Base-by-base conservation (phyloP, 164 flowering plant genomes). In the Amborella trichopoda region DNA sequence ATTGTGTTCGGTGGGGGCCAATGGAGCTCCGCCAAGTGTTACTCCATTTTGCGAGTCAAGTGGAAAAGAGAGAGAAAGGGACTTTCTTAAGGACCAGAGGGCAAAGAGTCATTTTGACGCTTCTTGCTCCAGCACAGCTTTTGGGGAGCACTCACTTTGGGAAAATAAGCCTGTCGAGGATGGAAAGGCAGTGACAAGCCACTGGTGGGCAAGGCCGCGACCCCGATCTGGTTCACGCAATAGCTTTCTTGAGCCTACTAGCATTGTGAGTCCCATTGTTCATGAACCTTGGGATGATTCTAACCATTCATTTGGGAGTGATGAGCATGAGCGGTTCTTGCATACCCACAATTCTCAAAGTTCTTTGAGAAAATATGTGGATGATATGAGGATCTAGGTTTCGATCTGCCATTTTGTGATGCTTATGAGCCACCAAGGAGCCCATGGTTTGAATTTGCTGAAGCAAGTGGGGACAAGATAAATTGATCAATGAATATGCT, bases 131-230 rank as follows among this genome's bases (percentile, higher is more conserved):
- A n/a, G n/a, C n/a, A n/a, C n/a, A n/a, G n/a, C n/a, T n/a, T n/a
- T n/a, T n/a, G n/a, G n/a, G n/a, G n/a, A n/a, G 37, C 62, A 17
- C 55, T 38, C 55, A n/a, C n/a, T n/a, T n/a, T 78, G 87, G 88
- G 62, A 55, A 4, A 33, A 52, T 42, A 6, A 30, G 9, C n/a
- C n/a, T n/a, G 52, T 46, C 20, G 72, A 70, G 27, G 73, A 66
- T 28, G 59, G 40, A 3, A 55, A 46, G 13, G 52, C 67, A 5
- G 48, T 45, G 0, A 48, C 63, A 45, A 75, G 76, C 60, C 81
- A 66, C 21, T 90, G 98, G 98, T 90, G 98, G 98, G 91, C 64
- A 5, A 64, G 98, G 46, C 66, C 46, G 30, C 41, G 51, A 12
- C 56, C 55, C 8, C 57, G 52, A 47, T 62, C 30, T 19, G 71